Conservation (phyloP, 2,329 filamentous ascomycete genomes). For the Alternaria sp. region DNA sequence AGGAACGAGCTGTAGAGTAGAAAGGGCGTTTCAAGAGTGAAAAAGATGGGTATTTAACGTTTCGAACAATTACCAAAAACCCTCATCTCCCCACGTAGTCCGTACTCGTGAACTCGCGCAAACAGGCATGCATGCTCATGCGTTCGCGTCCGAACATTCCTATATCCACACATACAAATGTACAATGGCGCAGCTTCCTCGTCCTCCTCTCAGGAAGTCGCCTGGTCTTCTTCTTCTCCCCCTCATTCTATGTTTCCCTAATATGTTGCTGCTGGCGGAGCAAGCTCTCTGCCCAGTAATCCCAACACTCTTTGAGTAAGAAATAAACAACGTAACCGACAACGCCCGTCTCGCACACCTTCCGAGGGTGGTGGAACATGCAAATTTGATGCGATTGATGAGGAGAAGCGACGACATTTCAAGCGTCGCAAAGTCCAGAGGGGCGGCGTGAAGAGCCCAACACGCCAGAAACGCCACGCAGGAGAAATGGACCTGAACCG, state of each 20-base stretch:
- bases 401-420: neutral
- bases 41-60: neutral
- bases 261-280: neutral
- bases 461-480: slow-evolving; percentile 14
- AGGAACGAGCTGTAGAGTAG: neutral
- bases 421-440: slow-evolving; percentile 2
- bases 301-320: neutral
- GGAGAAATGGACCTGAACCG: slow-evolving; percentile 1
- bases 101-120: neutral
- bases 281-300: neutral
- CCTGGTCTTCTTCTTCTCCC: neutral
- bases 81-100: neutral
- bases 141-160: neutral
- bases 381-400: slow-evolving; percentile 10
- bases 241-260: neutral
- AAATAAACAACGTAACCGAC: neutral
- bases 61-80: neutral
- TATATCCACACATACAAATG: slow-evolving; percentile 2
- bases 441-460: neutral
- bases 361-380: slow-evolving; percentile 9
- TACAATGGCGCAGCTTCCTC: neutral
- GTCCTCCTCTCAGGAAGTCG: neutral
- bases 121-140: neutral
- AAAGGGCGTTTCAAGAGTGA: neutral
- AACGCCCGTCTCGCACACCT: slow-evolving; percentile 15